Percentiles rank a stretch among this genome's conserved stretches.
Conservation (phyloP, 1,139 yeast species). For the Suhomyces bokatorum region DNA sequence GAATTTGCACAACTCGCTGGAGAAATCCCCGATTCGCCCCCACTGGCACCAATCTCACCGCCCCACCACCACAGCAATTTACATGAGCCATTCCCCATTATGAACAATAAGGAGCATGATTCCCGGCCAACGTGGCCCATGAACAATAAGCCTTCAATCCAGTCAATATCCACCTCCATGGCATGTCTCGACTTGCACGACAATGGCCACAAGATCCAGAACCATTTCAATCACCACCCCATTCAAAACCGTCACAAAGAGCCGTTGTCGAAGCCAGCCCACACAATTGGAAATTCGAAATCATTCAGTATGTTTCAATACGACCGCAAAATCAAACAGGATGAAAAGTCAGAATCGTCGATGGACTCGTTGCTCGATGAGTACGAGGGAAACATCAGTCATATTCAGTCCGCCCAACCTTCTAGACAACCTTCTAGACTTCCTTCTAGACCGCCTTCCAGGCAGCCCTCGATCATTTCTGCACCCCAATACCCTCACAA, state of each 20-base stretch:
- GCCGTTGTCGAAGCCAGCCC: neutral
- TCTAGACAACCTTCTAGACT: conserved; percentile 33
- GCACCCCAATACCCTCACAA: conserved; percentile 18
- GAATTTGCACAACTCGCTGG: conserved; percentile 7
- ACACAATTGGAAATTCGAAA: neutral
- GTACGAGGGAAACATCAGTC: conserved; percentile 45
- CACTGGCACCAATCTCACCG: conserved; percentile 47
- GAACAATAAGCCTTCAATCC: conserved; percentile 24
- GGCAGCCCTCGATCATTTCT: conserved; percentile 29
- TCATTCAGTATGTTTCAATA: neutral
- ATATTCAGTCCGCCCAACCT: conserved; percentile 18
- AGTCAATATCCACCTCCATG: conserved; percentile 25
- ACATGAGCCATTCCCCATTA: conserved; percentile 3
- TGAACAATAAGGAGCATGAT: conserved; percentile 8
- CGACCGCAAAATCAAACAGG: conserved; percentile 6
- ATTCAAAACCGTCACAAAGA: conserved; percentile 16
- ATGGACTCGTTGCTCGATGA: conserved; percentile 56
- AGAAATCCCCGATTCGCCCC: conserved; percentile 47
- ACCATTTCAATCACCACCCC: conserved; percentile 20
- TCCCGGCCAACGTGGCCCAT: conserved; percentile 15
- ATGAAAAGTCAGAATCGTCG: conserved; percentile 41
- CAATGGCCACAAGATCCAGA: neutral
- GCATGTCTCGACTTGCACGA: conserved; percentile 32
- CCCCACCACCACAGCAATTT: conserved; percentile 26
- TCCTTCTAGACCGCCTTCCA: conserved; percentile 31